A percentile compares a stretch with the other conserved stretches of the same genome.
Conservation (phyloP, 345 rosid genomes). For the Nasturtium officinale region DNA sequence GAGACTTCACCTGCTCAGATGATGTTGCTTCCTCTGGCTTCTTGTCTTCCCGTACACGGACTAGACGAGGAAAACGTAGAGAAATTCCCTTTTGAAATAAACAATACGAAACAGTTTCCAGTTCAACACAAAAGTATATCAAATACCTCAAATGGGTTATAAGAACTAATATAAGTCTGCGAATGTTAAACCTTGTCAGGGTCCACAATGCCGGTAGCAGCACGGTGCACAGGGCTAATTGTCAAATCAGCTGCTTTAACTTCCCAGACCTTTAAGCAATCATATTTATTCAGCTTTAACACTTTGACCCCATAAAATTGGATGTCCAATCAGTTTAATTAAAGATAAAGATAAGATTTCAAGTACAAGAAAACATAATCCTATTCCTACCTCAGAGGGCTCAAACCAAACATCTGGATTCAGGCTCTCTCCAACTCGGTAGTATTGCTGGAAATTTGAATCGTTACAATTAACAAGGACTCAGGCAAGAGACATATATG, state of each 20-base stretch:
- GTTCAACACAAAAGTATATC: not conserved
- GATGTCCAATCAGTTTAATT: not conserved
- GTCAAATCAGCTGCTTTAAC: constrained; percentile 98
- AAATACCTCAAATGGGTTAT: not conserved
- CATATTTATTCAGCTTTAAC: constrained; percentile 3
- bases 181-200: constrained; percentile 65
- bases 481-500: not conserved
- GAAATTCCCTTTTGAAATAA: constrained; percentile 64
- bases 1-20: constrained; percentile 70
- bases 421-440: constrained; percentile 61
- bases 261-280: constrained; percentile 81
- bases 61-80: constrained; percentile 83
- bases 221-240: constrained; percentile 88
- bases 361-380: not conserved
- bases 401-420: constrained; percentile 97
- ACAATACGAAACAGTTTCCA: not conserved
- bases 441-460: constrained; percentile 64
- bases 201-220: constrained; percentile 85
- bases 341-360: not conserved
- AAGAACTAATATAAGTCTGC: not conserved
- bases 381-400: constrained; percentile 71
- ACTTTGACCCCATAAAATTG: not conserved
- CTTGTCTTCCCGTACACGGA: constrained; percentile 85
- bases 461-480: constrained; percentile 12
- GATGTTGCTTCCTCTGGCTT: constrained; percentile 80